Base-by-base conservation (phyloP, 176 grass and related monocot genomes). In the Lolium perenne region DNA sequence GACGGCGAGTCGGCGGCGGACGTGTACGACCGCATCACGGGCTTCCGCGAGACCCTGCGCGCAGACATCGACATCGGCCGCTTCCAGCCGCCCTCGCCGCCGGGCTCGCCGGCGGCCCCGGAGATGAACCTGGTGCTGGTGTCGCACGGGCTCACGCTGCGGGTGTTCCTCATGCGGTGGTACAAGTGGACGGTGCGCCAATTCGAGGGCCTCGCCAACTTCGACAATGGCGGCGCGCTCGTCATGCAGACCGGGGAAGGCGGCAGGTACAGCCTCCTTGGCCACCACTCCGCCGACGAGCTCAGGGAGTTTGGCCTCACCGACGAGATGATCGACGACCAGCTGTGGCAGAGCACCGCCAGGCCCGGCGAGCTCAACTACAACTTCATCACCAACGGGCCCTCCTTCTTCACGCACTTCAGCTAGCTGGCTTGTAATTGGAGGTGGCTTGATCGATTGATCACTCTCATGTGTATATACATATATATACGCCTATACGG, bases 41-140 rank as follows among this genome's bases (percentile, higher is more conserved):
- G 72, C 0, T 75, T 75, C 72, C 47, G 72, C 0, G 72, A 75
- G 72, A 75, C 72, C 1, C 72, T 75, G 0, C 47, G 72, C 1
- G 72, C 72, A 14, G 72, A 75, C 72, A 75, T 75, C 47, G 72
- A 75, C 47, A 75, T 75, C 72, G 72, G 72, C 23, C 72, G 72
- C 23, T 75, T 75, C 72, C 72, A 75, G 72, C 72, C 72, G 1
- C 72, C 72, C 0, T 32, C 47, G 7, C 72, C 47, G 72, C 22
- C 22, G 1, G 72, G 72, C 14, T 47, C 7, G 0, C 47, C 47
- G 12, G 0, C 47, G 47, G 21, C 72, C 0, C 72, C 72, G 47
- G 72, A 75, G 72, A 75, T 75, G 72, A 75, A 75, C 47, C 72
- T 75, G 22, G 72, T 75, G 72, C 72, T 75, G 47, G 72, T 75